Percentiles rank a stretch among this genome's conserved stretches.
Conservation (phyloP, 345 rosid species). For the Cochlearia excelsa region DNA sequence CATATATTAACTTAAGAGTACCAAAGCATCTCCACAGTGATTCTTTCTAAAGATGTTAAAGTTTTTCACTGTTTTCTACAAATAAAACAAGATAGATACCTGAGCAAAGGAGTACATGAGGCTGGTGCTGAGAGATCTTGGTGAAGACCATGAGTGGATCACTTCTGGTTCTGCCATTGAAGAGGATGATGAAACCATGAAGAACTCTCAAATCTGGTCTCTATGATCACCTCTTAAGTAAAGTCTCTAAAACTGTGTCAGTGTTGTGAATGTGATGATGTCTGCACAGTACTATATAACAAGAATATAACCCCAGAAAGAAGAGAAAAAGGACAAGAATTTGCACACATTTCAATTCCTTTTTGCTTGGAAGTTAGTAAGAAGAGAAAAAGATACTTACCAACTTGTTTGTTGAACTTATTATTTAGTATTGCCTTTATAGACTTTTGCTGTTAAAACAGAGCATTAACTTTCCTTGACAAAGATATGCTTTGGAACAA, state of each 20-base stretch:
- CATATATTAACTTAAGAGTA: background rate
- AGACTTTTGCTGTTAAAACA: no score
- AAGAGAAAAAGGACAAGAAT: slow-evolving; percentile 11
- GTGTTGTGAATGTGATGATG: background rate
- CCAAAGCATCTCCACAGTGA: slow-evolving; percentile 3
- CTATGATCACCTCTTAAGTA: slow-evolving; percentile 12
- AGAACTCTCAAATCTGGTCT: slow-evolving; percentile 11
- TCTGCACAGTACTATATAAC: background rate
- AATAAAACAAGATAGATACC: slow-evolving; percentile 32
- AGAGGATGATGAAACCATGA: slow-evolving; percentile 11
- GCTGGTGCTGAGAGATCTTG: slow-evolving; percentile 84
- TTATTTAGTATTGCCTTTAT: no score
- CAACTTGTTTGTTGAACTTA: no score
- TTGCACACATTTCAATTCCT: slow-evolving; percentile 25
- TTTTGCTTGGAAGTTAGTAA: slow-evolving; percentile 20
- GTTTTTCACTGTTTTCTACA: background rate
- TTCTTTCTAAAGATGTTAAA: slow-evolving; percentile 9
- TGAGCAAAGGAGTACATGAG: slow-evolving; percentile 88
- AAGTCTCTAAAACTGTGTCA: background rate
- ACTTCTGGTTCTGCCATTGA: slow-evolving; percentile 45
- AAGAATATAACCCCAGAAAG: background rate
- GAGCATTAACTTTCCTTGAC: no score
- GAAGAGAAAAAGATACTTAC: background rate
- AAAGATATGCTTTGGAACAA: background rate
- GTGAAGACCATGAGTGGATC: slow-evolving; percentile 88